These are phyloP conservation scores for Amoebophrya sp. DNA, from an alignment of 169 alveolate genomes.

Conservation along the genomic window DNA sequence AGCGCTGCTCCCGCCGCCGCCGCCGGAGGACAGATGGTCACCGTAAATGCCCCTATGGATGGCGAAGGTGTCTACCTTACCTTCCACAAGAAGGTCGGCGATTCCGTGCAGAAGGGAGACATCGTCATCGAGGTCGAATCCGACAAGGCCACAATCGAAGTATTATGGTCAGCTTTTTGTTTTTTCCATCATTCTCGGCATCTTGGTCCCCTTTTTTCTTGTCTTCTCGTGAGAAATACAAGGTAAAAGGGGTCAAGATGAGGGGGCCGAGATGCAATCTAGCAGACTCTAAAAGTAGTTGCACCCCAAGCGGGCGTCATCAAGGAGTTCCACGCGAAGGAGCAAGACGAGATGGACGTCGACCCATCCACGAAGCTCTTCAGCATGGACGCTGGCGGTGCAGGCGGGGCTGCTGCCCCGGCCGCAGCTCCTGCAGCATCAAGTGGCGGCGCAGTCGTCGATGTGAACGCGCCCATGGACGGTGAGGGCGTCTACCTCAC, in stretches of 20 bases:
- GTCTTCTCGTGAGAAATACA: no score
- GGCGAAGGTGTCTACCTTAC: background rate
- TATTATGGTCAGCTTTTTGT: no score
- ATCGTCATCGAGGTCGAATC: constrained; percentile 15
- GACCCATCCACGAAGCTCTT: background rate
- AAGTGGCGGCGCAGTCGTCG: background rate
- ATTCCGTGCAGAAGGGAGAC: background rate
- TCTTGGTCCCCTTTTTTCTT: no score
- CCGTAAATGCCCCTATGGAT: background rate
- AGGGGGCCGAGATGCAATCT: no score
- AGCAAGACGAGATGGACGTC: constrained; percentile 22
- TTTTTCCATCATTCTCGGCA: background rate
- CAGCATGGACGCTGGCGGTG: background rate
- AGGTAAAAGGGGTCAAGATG: no score
- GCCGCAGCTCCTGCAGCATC: background rate
- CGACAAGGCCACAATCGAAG: constrained; percentile 20
- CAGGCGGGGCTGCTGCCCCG: background rate
- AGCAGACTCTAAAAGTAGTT: background rate
- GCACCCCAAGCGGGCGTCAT: background rate
- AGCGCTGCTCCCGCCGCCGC: background rate
- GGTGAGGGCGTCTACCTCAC: background rate
- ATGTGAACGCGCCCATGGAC: background rate
- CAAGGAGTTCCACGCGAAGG: background rate
- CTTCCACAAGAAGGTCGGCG: constrained; percentile 27
- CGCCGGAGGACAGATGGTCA: background rate